phyloP scores from a whole-genome alignment of 192 early-diverging fungal species.

The Coemansia biformis region DNA sequence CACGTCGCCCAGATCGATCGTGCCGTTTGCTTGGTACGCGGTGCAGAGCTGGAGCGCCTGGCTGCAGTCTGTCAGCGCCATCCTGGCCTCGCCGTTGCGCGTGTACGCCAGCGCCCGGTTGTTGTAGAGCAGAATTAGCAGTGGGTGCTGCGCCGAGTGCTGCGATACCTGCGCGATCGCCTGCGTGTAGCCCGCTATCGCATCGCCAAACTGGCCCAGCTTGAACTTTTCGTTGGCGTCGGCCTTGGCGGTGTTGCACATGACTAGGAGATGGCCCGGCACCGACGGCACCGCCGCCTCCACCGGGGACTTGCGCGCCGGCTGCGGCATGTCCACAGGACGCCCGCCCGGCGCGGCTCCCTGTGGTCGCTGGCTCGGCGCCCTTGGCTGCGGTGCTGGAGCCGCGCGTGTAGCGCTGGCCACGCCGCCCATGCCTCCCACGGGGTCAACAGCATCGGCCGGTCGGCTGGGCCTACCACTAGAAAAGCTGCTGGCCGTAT shows the following conservation, averaged over 20 bases:
- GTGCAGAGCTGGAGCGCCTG: conserved; percentile 35
- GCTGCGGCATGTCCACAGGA: no score
- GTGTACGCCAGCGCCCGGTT: conserved; percentile 77
- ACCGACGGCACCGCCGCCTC: conserved; percentile 14
- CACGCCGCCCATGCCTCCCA: conserved; percentile 9
- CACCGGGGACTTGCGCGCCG: not conserved
- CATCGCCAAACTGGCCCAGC: conserved; percentile 82
- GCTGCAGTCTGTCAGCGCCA: conserved; percentile 65
- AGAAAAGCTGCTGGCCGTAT: not conserved
- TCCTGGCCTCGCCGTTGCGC: conserved; percentile 78
- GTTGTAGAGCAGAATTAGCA: conserved; percentile 65
- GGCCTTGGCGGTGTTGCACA: conserved; percentile 43
- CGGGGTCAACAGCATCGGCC: conserved; percentile 1
- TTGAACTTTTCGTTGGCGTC: conserved; percentile 81
- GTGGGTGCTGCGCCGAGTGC: conserved; percentile 54
- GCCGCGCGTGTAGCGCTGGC: not conserved
- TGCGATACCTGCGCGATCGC: conserved; percentile 58
- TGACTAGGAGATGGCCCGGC: conserved; percentile 10
- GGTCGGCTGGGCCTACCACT: not conserved
- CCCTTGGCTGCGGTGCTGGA: not conserved
- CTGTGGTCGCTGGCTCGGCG: not conserved
- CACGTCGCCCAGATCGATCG: conserved; percentile 18
- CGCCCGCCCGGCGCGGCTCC: no score
- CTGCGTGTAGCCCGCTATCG: conserved; percentile 62
- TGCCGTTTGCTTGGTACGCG: conserved; percentile 27